phyloP scores from a whole-genome alignment of 371 early-diverging fungal species.

The Mortierella sp. region DNA sequence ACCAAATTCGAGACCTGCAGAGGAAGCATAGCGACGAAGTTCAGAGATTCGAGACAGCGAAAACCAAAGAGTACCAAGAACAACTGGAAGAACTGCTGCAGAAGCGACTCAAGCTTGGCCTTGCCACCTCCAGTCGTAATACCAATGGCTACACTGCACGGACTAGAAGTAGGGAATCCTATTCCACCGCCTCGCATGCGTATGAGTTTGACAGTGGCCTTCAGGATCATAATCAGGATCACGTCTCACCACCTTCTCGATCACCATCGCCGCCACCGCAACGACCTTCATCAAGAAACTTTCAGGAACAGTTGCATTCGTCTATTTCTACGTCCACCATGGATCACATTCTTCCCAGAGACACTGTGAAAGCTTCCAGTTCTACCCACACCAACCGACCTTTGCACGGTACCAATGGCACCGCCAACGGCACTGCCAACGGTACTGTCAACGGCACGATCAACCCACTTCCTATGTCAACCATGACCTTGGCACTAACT shows the following conservation, averaged over 20 bases:
- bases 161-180: constrained; percentile 1
- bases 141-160: constrained; percentile 3
- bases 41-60: constrained; percentile 26
- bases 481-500: constrained; percentile 50
- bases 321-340: background rate
- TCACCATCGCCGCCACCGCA: constrained; percentile 25
- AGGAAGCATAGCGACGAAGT: constrained; percentile 32
- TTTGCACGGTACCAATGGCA: background rate
- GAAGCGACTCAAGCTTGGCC: constrained; percentile 28
- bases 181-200: constrained; percentile 1
- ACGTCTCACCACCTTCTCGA: constrained; percentile 12
- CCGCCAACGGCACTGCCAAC: too few species aligned
- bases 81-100: constrained; percentile 22
- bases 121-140: constrained; percentile 4
- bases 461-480: constrained; percentile 44
- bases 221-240: constrained; percentile 8
- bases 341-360: constrained; percentile 2
- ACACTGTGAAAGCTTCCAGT: constrained; percentile 1
- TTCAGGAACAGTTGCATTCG: background rate
- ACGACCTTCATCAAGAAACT: background rate
- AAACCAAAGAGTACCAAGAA: constrained; percentile 22
- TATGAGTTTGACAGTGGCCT: constrained; percentile 42
- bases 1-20: constrained; percentile 43
- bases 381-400: constrained; percentile 3
- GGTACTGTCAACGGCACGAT: constrained; percentile 2